These are phyloP conservation scores for Irpex sp. DNA, from an alignment of 1,284 basidiomycete genomes.

Conservation along the genomic window DNA sequence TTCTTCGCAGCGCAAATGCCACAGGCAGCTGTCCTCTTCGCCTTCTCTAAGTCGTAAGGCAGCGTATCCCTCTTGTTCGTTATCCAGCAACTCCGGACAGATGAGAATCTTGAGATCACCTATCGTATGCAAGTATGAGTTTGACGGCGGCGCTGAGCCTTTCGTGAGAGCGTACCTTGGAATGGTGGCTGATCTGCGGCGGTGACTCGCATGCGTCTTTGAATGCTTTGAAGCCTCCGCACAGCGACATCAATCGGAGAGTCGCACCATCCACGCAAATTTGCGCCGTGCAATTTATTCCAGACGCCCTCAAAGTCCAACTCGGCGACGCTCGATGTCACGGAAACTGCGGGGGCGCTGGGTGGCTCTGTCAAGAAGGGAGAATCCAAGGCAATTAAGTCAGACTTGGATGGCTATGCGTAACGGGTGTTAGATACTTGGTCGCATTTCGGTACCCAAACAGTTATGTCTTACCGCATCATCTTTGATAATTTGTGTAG, in stretches of 20 bases:
- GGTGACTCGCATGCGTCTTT: constrained; percentile 45
- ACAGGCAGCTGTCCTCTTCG: constrained; percentile 69
- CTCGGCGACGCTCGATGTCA: constrained; percentile 15
- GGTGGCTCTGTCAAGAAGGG: constrained; percentile 52
- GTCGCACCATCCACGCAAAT: constrained; percentile 64
- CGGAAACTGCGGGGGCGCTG: constrained; percentile 11
- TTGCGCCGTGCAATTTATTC: constrained; percentile 43
- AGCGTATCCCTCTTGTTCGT: constrained; percentile 25
- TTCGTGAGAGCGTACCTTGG: constrained; percentile 40
- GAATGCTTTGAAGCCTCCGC: constrained; percentile 46
- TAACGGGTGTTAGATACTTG: neutral
- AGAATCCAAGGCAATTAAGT: constrained; percentile 69
- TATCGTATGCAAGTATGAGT: constrained; percentile 23
- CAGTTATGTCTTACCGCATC: neutral
- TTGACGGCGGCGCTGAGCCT: neutral
- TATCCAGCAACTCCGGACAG: constrained; percentile 11
- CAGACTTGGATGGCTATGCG: constrained; percentile 38
- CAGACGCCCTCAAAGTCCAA: constrained; percentile 52
- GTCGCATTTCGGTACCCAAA: neutral
- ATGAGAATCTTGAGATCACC: constrained; percentile 65
- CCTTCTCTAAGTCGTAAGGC: constrained; percentile 56
- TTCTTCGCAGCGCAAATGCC: constrained; percentile 61
- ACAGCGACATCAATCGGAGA: constrained; percentile 48
- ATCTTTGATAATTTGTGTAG: neutral
- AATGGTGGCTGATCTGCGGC: constrained; percentile 54